These are phyloP conservation scores for Echium plantagineum DNA, from an alignment of 257 asterid genomes.

Conservation along the genomic window DNA sequence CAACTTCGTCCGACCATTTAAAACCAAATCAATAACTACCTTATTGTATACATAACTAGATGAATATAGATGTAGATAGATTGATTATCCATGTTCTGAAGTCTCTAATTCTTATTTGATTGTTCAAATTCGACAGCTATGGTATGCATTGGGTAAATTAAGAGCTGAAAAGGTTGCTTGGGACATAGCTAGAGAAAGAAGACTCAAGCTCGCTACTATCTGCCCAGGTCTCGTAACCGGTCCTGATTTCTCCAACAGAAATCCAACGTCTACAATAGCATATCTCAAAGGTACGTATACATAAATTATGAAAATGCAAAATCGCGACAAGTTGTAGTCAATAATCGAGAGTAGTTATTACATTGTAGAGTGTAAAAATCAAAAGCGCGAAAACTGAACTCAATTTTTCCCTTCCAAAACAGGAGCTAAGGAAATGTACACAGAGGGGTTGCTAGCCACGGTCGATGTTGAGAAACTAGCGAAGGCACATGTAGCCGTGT, in stretches of 20 bases:
- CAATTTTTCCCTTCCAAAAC: not conserved
- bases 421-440: slow-evolving; percentile 63
- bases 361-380: not conserved
- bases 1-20: no score
- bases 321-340: no score
- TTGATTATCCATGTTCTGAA: no score
- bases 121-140: slow-evolving; percentile 36
- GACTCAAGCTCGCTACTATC: slow-evolving; percentile 52
- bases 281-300: slow-evolving; percentile 41
- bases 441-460: slow-evolving; percentile 48
- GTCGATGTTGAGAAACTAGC: slow-evolving; percentile 51
- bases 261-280: slow-evolving; percentile 66
- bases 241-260: slow-evolving; percentile 34
- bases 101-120: not conserved
- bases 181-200: slow-evolving; percentile 45
- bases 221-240: slow-evolving; percentile 83
- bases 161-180: slow-evolving; percentile 76
- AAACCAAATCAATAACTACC: no score
- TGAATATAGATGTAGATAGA: no score
- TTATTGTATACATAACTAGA: no score
- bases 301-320: no score
- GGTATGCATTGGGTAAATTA: slow-evolving; percentile 93
- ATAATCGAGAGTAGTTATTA: no score
- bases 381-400: no score
- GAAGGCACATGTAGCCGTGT: slow-evolving; percentile 55